Base-by-base conservation (phyloP, 441 rosid species). In the Syzygium malaccense region DNA sequence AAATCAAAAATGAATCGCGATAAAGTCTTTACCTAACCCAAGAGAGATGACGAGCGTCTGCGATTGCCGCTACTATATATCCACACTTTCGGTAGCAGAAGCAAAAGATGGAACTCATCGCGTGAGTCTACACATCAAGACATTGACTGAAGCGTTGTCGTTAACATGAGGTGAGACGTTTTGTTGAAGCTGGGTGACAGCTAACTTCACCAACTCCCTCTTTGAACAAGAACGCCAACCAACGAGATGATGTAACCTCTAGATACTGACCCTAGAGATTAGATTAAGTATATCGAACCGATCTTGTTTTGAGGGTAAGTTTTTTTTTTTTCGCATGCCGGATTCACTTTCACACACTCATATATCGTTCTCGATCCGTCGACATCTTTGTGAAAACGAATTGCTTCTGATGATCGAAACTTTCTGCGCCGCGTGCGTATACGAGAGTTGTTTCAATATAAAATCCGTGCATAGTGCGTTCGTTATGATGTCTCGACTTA, bases 401-500 rank as follows among this genome's bases (percentile, higher is more conserved):
- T 71, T 71, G 1, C 8, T 71, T n/a, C 1, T n/a, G 33, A 62
- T 14, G 1, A 62, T 60, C 30, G 32, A 60, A 60, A 28, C 66
- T 60, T 60, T 15, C 8, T 58, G 26, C 7, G 15, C 3, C 11
- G 2, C 4, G 12, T 17, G 12, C 2, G 13, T 32, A 5, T 32
- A 4, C 6, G 19, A 66, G 78, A 32, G 78, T 17, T 66, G 25
- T 18, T 32, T 68, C 14, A 5, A 68, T 8, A 23, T 10, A 1
- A 2, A 8, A 0, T 68, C 14, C 23, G 2, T 14, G 9, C 45
- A 8, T 33, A 1, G 20, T 1, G 8, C 45, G 48, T 5, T 33
- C 13, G 12, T 66, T 17, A 30, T 1, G 4, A 19, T 32, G 33
- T 66, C 13, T 66, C 6, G 45, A 66, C 23, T 66, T 1, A 15